phyloP scores from a whole-genome alignment of 2,329 filamentous ascomycete genomes.

The Colletotrichum lindemuthianum region DNA sequence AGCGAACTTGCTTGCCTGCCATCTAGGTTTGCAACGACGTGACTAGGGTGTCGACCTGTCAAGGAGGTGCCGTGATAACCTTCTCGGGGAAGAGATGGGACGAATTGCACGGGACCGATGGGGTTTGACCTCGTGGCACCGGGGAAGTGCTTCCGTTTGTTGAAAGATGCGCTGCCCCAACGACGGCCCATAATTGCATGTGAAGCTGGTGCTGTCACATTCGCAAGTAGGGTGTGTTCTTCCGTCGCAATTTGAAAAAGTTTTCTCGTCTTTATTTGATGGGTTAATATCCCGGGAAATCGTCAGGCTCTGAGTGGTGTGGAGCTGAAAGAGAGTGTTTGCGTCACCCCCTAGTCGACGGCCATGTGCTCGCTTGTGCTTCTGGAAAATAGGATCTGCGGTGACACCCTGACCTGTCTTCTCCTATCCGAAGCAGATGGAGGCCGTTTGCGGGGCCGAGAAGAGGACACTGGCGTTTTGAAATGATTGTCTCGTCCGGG shows the following conservation, averaged over 20 bases:
- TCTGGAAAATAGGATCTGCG: constrained; percentile 37
- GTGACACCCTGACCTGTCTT: constrained; percentile 31
- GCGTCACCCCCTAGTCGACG: constrained; percentile 29
- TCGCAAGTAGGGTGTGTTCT: too few relatives aligned
- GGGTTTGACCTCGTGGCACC: constrained; percentile 32
- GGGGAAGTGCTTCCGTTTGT: constrained; percentile 34
- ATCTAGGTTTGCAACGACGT: constrained; percentile 1
- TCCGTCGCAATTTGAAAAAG: constrained; percentile 25
- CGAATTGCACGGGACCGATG: constrained; percentile 9
- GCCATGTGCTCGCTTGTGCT: constrained; percentile 32
- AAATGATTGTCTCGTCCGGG: constrained; percentile 30
- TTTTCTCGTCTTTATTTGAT: constrained; percentile 23
- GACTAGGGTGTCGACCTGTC: constrained; percentile 17
- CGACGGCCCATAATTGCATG: background rate
- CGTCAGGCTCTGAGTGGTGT: constrained; percentile 21
- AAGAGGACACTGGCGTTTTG: constrained; percentile 25
- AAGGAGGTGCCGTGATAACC: constrained; percentile 18
- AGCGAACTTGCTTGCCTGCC: constrained; percentile 11
- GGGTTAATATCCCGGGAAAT: constrained; percentile 28
- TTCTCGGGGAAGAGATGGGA: constrained; percentile 27
- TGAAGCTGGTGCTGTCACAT: background rate
- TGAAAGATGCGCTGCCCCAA: background rate
- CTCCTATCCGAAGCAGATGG: constrained; percentile 18
- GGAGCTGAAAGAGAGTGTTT: constrained; percentile 15
- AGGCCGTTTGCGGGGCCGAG: constrained; percentile 26